Evolutionary conservation across 345 rosid genomes (phyloP), one percentile per base, ranked within the genome.

Genomic region (Gossypium anomalum): DNA sequence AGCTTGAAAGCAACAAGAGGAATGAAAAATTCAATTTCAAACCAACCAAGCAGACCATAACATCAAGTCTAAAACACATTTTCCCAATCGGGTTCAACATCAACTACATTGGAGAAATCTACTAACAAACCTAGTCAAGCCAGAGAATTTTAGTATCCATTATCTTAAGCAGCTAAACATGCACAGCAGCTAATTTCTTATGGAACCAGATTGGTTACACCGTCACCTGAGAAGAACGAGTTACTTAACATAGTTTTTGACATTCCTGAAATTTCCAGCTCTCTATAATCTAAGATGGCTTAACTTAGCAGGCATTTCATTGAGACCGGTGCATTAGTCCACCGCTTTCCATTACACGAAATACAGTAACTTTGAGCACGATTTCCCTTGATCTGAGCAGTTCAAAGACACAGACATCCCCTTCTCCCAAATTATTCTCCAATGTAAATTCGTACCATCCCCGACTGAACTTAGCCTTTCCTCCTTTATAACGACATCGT

Each of bases 381-480:
- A 90, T 76, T 43, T 92, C 97, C 84, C 92, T 86, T 6, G 87
- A 66, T 79, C 83, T 84, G 67, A 90, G 85, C 71, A 92, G 85
- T 85, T 92, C 97, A 23, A 92, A 89, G 76, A 92, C 80, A 16
- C 97, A 92, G 10, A 92, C 95, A 78, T 92, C 97, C 29, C 97
- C 97, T 84, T 92, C 97, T 71, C 97, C 97, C 77, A 92, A 62
- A 58, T 86, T 86, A 74, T 92, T 92, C 83, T 92, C 93, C 79
- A 89, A 77, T 2, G 95, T 83, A 84, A 92, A 92, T 75, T 92
- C 95, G n/a, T 89, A 92, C 97, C 97, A 92, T 57, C 97, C 97
- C 81, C 86, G 93, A 75, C 95, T 90, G 61, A 92, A 82, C 76
- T 90, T 92, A 44, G 97, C 97, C 82, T 89, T 83, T 57, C 97